These are phyloP conservation scores for Tylopilus balloui DNA, from an alignment of 768 basidiomycete species.

Conservation along the genomic window DNA sequence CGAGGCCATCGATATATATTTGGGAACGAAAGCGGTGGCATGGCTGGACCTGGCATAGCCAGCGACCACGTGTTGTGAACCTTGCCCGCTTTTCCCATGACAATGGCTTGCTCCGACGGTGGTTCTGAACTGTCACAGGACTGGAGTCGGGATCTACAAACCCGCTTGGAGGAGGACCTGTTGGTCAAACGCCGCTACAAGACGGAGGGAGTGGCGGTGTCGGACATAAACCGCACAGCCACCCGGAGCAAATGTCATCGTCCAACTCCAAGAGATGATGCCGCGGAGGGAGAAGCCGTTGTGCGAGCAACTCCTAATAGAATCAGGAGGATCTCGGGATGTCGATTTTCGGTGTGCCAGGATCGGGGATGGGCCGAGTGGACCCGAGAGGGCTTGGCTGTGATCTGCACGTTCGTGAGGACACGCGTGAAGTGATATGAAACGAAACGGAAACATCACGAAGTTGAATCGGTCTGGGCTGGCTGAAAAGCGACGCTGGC, in stretches of 20 bases:
- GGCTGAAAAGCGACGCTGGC: conserved; percentile 5
- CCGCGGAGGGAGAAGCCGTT: too few relatives aligned
- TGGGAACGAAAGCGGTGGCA: neutral
- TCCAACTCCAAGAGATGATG: too few relatives aligned
- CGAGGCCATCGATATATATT: conserved; percentile 17
- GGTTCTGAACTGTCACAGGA: too few relatives aligned
- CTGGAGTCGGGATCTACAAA: too few relatives aligned
- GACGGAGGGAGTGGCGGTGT: too few relatives aligned
- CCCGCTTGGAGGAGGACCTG: too few relatives aligned
- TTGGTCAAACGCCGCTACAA: too few relatives aligned
- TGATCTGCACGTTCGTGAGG: conserved; percentile 14
- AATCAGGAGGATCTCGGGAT: conserved; percentile 18
- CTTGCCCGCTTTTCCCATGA: neutral
- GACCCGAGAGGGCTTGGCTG: conserved; percentile 12
- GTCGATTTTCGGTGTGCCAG: neutral
- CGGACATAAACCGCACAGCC: too few relatives aligned
- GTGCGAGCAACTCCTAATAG: too few relatives aligned
- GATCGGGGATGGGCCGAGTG: conserved; percentile 2
- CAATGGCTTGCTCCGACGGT: neutral
- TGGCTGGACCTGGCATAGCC: neutral
- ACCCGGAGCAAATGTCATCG: too few relatives aligned
- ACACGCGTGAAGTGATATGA: neutral
- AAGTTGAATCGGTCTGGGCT: conserved; percentile 4
- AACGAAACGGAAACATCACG: neutral
- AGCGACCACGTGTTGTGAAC: conserved; percentile 2